Evolutionary conservation across 768 basidiomycete species (phyloP), one percentile per base, ranked within the genome.

Genomic region (Podaxis rugospora): DNA sequence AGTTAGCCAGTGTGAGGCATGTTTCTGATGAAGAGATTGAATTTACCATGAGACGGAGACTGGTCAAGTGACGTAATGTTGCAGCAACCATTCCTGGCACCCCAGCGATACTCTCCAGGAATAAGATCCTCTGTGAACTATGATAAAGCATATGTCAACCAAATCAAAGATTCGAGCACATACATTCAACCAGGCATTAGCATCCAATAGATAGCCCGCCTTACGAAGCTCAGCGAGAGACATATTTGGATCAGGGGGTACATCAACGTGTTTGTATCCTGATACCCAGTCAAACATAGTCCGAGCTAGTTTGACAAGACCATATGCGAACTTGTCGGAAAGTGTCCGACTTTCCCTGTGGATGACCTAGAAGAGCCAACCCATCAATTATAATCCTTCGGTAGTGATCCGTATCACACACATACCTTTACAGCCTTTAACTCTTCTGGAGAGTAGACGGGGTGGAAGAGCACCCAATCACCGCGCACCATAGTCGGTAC

Each of bases 51-150:
- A 95, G 77, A 42, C 97, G 86, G 40, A 99, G 79, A 71, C 92
- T 94, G 44, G 83, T 83, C 36, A 99, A 79, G 75, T 99, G 97
- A 27, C 97, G 83, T 37, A 95, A 78, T 28, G 88, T 88, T 7
- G 90, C 92, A 11, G 86, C 92, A n/a, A 91, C 93, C 93, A 95
- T 95, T 4, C 95, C 95, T 18, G 96, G 96, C 1, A 98, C 95
- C 21, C 92, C 97, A 11, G 97, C 97, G 56, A 97, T 85, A 55
- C 83, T 88, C 75, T 98, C 96, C 36, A 98, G 80, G 75, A 81
- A 78, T 25, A 82, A 66, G 54, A 83, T 83, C 39, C 83, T 79
- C 83, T 83, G 59, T 10, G 44, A 37, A 57, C 25, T 23, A 11
- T 63, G 16, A 32, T 36, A 10, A 13, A 53, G 21, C 39, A 59